phyloP scores from a whole-genome alignment of 2,329 filamentous ascomycete species.

The Botrytis squamosa region DNA sequence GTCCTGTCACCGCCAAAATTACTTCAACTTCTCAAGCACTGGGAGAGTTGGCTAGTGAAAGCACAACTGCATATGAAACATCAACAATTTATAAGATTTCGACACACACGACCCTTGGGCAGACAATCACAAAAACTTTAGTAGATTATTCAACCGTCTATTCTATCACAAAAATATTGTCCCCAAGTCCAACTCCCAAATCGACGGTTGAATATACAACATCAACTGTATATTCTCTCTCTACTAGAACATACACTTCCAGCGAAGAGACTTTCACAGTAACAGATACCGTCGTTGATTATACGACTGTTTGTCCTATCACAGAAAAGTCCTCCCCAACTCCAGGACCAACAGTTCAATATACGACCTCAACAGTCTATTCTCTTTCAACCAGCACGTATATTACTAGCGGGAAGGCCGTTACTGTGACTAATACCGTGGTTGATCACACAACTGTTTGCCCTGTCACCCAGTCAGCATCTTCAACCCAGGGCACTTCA shows the following conservation, averaged over 20 bases:
- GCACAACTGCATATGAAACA: not conserved
- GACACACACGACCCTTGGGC: not conserved
- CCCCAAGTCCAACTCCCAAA: not conserved
- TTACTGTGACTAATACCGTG: not conserved
- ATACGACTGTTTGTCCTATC: not conserved
- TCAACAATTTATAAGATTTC: not conserved
- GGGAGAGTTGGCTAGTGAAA: not conserved
- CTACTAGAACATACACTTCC: not conserved
- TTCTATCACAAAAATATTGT: not conserved
- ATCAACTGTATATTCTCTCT: not conserved
- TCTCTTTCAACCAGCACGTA: not conserved
- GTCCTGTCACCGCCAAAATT: not conserved
- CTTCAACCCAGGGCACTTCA: not conserved
- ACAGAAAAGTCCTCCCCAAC: not conserved
- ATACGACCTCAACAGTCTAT: constrained; percentile 7
- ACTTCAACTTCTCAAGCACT: not conserved
- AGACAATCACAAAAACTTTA: not conserved
- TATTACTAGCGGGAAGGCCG: not conserved
- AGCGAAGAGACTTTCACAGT: not conserved
- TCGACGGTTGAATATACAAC: not conserved
- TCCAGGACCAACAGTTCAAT: not conserved
- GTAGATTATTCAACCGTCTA: not conserved
- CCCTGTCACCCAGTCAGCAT: not conserved
- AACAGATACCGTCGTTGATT: not conserved
- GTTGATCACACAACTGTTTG: not conserved